Evolutionary conservation across 768 basidiomycete species (phyloP), one percentile per base, ranked within the genome.

Genomic region (Phylloporus sp.): DNA sequence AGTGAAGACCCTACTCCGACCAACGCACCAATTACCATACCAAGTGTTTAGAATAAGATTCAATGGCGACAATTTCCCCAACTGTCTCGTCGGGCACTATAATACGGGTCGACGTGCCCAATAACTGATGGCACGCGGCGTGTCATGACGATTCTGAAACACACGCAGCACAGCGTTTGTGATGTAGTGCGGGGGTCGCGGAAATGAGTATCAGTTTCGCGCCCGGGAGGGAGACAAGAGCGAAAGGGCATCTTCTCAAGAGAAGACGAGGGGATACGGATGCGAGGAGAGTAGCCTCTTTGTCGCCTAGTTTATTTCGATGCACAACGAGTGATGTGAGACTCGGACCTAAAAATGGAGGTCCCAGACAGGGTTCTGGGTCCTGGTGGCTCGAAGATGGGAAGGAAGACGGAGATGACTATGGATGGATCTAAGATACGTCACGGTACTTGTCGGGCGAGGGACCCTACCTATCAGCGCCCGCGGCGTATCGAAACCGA

Each of bases 101-200:
- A 14, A 5, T 10, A 23, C 28, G 10, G 2, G 2, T 23, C 38
- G 26, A 21, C 44, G 13, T 33, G 21, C n/a, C 29, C 31, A 14
- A 8, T 17, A 23, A 27, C 27, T 9, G n/a, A 15, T 9, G 7
- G 5, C 10, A 33, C 22, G 18, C 9, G 17, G 35, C 11, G 27
- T 20, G n/a, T 42, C 18, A 9, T 13, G n/a, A 37, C 14, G 20
- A 26, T 42, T 39, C 31, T 53, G 52, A 53, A 53, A 54, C 45
- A 48, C 14, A n/a, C 24, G 27, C 22, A 8, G 18, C 36, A 42
- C 28, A 34, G 44, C 22, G 28, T 27, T 52, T 20, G 40, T 42
- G 33, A 42, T 46, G n/a, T 32, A 17, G 27, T 24, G 34, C 31
- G 36, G 37, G 17, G 28, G 49, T 39, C 40, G 31, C 41, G 26